A percentile compares a stretch with the other conserved stretches of the same genome.
phyloP scores from a whole-genome alignment of 2,329 filamentous ascomycete species.

The Fusarium fracticaudum region DNA sequence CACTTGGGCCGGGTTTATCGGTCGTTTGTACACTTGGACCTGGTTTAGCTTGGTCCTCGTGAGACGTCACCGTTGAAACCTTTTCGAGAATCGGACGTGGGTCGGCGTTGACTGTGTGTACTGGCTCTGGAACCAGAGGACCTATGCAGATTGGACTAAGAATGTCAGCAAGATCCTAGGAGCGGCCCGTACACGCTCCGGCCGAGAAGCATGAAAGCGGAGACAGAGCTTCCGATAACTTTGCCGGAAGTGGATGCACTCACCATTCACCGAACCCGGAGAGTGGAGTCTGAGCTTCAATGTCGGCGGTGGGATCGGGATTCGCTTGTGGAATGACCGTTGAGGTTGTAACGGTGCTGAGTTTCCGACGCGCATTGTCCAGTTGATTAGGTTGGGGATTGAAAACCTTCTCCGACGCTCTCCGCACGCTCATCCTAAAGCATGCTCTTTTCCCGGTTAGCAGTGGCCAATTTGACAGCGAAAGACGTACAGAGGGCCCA shows the following conservation, averaged over 20 bases:
- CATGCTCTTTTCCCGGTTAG: slow-evolving; percentile 32
- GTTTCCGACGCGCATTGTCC: slow-evolving; percentile 42
- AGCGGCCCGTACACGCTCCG: background rate
- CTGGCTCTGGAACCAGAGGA: slow-evolving; percentile 43
- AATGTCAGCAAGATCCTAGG: slow-evolving; percentile 1
- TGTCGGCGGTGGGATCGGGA: slow-evolving; percentile 13
- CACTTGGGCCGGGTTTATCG: background rate
- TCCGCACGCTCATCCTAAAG: slow-evolving; percentile 24
- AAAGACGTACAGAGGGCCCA: slow-evolving; percentile 35
- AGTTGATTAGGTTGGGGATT: slow-evolving; percentile 36
- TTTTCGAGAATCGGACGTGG: slow-evolving; percentile 30
- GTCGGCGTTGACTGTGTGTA: slow-evolving; percentile 21
- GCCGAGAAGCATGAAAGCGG: slow-evolving; percentile 17
- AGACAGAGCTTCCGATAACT: background rate
- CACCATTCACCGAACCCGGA: slow-evolving; percentile 42
- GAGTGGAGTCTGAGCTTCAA: slow-evolving; percentile 28
- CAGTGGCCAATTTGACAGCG: background rate
- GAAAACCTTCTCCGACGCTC: slow-evolving; percentile 21
- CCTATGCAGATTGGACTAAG: slow-evolving; percentile 49
- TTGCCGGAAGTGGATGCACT: slow-evolving; percentile 22
- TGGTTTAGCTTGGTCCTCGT: background rate
- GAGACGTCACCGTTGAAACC: slow-evolving; percentile 19
- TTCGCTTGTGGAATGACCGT: slow-evolving; percentile 18
- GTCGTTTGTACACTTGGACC: background rate
- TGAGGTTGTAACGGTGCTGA: slow-evolving; percentile 44